phyloP scores from a whole-genome alignment of 345 rosid genomes.

The Erucastrum elatum region DNA sequence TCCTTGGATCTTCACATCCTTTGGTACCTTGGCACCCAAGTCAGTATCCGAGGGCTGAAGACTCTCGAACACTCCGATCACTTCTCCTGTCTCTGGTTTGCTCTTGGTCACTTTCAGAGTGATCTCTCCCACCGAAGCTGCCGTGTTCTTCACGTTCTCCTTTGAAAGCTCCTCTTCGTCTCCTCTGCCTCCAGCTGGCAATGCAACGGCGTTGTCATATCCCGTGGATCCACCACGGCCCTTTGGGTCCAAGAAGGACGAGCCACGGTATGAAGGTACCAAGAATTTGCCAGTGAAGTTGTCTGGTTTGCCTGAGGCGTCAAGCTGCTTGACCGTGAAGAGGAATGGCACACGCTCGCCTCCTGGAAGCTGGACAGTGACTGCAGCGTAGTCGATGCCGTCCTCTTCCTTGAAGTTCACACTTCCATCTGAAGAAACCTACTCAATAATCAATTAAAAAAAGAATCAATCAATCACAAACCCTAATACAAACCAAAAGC shows the following conservation, averaged over 20 bases:
- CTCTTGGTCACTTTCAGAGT: conserved; percentile 73
- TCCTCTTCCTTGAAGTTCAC: conserved; percentile 82
- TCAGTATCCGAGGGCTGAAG: conserved; percentile 96
- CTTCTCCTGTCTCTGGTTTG: conserved; percentile 90
- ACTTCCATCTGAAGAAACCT: conserved; percentile 57
- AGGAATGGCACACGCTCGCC: conserved; percentile 92
- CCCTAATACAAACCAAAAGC: background rate
- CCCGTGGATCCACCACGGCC: conserved; percentile 80
- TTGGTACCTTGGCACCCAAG: conserved; percentile 88
- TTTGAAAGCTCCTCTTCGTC: conserved; percentile 45
- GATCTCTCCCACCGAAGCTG: conserved; percentile 80
- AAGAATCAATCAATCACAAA: background rate
- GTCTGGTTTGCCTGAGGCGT: conserved; percentile 81
- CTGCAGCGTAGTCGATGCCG: conserved; percentile 88
- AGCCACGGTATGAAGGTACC: conserved; percentile 80
- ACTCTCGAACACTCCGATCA: conserved; percentile 95
- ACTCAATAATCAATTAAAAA: conserved; percentile 2
- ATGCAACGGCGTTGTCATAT: background rate
- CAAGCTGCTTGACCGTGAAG: conserved; percentile 78
- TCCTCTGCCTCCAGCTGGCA: background rate
- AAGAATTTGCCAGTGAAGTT: conserved; percentile 68
- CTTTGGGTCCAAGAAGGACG: conserved; percentile 92
- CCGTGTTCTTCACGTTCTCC: conserved; percentile 73
- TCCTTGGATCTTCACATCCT: conserved; percentile 95
- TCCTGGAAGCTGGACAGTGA: conserved; percentile 81